A percentile compares a stretch with the other conserved stretches of the same genome.
Evolutionary conservation across 345 rosid species (phyloP).

Genomic region (Acer saccharum): DNA sequence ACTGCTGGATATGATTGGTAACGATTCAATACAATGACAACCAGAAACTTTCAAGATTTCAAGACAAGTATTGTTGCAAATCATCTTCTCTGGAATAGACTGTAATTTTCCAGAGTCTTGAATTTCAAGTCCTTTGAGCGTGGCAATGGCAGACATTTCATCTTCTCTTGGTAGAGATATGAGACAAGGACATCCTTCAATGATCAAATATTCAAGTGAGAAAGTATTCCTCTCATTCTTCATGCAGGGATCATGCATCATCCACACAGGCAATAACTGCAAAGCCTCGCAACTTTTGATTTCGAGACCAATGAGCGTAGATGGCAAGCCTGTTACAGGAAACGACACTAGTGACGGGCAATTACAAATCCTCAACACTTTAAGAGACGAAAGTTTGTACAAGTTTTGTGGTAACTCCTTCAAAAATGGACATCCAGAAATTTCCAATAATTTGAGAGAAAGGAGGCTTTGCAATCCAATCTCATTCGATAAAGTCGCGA

Average conservation of each 20-base stretch:
- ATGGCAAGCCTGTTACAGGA: slow-evolving; percentile 21
- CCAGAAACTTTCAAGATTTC: slow-evolving; percentile 8
- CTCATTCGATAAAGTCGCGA: slow-evolving; percentile 6
- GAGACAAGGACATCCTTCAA: slow-evolving; percentile 28
- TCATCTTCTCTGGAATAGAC: slow-evolving; percentile 22
- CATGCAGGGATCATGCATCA: background rate
- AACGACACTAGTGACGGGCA: slow-evolving; percentile 16
- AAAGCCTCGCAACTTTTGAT: slow-evolving; percentile 23
- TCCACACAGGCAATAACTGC: slow-evolving; percentile 10
- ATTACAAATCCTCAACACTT: slow-evolving; percentile 8
- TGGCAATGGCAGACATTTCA: background rate
- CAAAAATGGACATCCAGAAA: background rate
- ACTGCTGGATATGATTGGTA: background rate
- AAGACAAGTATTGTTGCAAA: slow-evolving; percentile 8
- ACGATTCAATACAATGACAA: slow-evolving; percentile 11
- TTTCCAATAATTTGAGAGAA: slow-evolving; percentile 13
- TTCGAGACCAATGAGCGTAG: slow-evolving; percentile 11
- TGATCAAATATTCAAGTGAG: slow-evolving; percentile 22
- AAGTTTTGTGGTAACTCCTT: slow-evolving; percentile 8
- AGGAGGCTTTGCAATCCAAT: slow-evolving; percentile 8
- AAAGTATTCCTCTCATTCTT: background rate
- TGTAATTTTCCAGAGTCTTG: slow-evolving; percentile 17
- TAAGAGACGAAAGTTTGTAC: background rate
- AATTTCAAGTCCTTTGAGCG: slow-evolving; percentile 15
- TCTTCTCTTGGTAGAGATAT: slow-evolving; percentile 22